A percentile compares a stretch with the other conserved stretches of the same genome.
Conservation (phyloP, 305 asterid species). For the Fraxinus albicans region DNA sequence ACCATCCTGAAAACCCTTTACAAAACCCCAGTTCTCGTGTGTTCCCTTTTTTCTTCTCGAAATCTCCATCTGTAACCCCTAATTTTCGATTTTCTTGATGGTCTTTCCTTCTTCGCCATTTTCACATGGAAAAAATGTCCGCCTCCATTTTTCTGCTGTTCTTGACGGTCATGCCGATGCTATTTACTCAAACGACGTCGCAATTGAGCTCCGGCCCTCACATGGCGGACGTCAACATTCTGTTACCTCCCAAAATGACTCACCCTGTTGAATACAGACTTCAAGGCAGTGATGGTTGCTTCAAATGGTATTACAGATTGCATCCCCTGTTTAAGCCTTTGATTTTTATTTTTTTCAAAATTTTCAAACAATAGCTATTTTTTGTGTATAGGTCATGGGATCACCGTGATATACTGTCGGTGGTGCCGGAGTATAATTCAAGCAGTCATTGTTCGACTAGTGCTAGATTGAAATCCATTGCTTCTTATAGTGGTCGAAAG, state of each 20-base stretch:
- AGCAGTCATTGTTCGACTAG: slow-evolving; percentile 77
- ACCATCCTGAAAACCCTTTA: slow-evolving; percentile 25
- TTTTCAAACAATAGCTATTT: not conserved
- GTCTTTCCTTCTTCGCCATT: slow-evolving; percentile 26
- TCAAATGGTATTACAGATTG: slow-evolving; percentile 56
- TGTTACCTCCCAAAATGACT: slow-evolving; percentile 89
- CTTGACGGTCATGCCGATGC: slow-evolving; percentile 29
- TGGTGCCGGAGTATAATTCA: slow-evolving; percentile 75
- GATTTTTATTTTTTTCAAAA: not conserved
- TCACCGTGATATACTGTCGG: slow-evolving; percentile 74
- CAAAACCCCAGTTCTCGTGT: slow-evolving; percentile 34
- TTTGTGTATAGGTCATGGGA: slow-evolving; percentile 79
- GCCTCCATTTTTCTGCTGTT: slow-evolving; percentile 29
- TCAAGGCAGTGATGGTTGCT: slow-evolving; percentile 93
- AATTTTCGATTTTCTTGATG: slow-evolving; percentile 18
- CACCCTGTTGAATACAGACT: slow-evolving; percentile 84
- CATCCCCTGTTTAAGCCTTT: not conserved
- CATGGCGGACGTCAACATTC: slow-evolving; percentile 83
- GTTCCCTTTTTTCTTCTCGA: slow-evolving; percentile 10
- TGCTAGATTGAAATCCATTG: slow-evolving; percentile 80
- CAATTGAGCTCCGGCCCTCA: slow-evolving; percentile 60
- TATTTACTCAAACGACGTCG: slow-evolving; percentile 39
- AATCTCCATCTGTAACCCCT: not conserved
- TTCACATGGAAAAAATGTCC: slow-evolving; percentile 53
- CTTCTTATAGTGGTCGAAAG: slow-evolving; percentile 76